Base-by-base conservation (phyloP, 345 rosid genomes). In the Aquilaria sinensis region DNA sequence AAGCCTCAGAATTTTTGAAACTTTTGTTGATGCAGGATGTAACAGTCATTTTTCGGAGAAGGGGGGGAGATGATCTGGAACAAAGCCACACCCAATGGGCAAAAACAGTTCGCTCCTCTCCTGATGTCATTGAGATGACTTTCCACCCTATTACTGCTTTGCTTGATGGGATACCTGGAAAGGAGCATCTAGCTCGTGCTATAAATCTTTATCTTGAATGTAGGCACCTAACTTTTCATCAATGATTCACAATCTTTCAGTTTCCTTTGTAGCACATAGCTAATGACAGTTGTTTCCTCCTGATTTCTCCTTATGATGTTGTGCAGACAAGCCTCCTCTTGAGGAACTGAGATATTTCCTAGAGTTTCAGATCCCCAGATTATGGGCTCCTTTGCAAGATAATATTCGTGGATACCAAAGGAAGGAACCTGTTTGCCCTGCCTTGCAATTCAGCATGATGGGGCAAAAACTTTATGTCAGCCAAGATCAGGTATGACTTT, bases 61-160 rank as follows among this genome's bases (percentile, higher is more conserved):
- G 90, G 74, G 95, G 95, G 61, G 95, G 95, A 62, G 90, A 87
- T 70, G 90, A 87, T 74, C 66, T 87, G 58, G 95, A 83, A 48
- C 88, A 85, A 69, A 85, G 67, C 73, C 87, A 83, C 58, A 57
- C 33, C 34, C 83, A 57, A 46, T 87, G 95, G 90, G 85, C 75
- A 58, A 72, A 61, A 57, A 87, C 90, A 9, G 95, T 87, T 57
- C 68, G 43, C 43, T 76, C 81, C 34, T 83, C 87, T 57, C 95
- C 95, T 0, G 90, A 87, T 65, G 77, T 87, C 60, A 81, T 87
- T 60, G 82, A 78, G 59, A 87, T 87, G 95, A 74, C 88, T 62
- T 87, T 87, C 75, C 46, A 62, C 56, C 88, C 95, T 15, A 81
- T 87, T 34, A 68, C 81, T 51, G 79, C 75, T 74, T 87, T 85